Conservation (phyloP, 2,329 filamentous ascomycete species). For the Emydomyces testavorans region DNA sequence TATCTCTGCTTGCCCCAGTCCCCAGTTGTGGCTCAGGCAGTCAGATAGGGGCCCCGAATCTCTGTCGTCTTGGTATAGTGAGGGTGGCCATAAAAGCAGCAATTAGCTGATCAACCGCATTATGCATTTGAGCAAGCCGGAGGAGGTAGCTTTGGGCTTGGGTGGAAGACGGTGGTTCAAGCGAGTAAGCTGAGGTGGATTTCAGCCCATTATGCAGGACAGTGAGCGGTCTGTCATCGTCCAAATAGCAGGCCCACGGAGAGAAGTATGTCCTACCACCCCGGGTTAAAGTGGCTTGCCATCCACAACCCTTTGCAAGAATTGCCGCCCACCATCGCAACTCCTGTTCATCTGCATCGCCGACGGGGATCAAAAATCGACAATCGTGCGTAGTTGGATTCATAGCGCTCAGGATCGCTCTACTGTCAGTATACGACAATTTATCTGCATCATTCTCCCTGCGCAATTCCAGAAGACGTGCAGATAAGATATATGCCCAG, state of each 20-base stretch:
- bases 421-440: not conserved
- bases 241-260: conserved; percentile 12
- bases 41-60: conserved; percentile 13
- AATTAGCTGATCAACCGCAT: conserved; percentile 16
- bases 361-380: conserved; percentile 1
- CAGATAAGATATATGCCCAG: conserved; percentile 12
- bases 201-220: not conserved
- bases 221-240: conserved; percentile 2
- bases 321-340: conserved; percentile 13
- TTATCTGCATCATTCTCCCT: conserved; percentile 1
- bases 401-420: not conserved
- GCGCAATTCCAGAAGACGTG: conserved; percentile 11
- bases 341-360: conserved; percentile 9
- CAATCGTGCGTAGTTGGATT: not conserved
- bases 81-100: conserved; percentile 13
- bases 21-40: conserved; percentile 9
- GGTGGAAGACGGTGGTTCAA: conserved; percentile 12
- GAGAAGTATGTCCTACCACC: conserved; percentile 3
- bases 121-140: conserved; percentile 11
- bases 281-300: conserved; percentile 9
- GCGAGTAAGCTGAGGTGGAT: not conserved
- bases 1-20: conserved; percentile 1
- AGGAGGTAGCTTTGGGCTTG: conserved; percentile 15
- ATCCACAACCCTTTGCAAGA: conserved; percentile 12
- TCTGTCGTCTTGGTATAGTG: conserved; percentile 13